A percentile compares a stretch with the other conserved stretches of the same genome.
These are phyloP conservation scores for Boletus patriciae DNA, from an alignment of 768 basidiomycete genomes.

Conservation along the genomic window DNA sequence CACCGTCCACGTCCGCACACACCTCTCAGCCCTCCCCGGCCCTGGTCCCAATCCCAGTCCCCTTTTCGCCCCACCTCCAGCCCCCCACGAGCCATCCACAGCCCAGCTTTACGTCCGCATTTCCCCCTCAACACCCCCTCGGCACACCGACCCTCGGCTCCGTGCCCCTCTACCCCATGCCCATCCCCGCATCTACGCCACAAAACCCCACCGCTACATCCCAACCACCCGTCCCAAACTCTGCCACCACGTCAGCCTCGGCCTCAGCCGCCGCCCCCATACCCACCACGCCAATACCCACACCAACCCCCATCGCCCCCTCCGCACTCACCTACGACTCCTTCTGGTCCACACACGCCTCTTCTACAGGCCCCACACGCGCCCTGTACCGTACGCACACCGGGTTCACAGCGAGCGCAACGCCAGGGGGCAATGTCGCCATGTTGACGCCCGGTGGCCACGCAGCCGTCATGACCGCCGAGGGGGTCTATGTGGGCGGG, in stretches of 20 bases:
- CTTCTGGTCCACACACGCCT: slow-evolving; percentile 59
- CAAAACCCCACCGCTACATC: neutral
- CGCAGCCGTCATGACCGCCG: slow-evolving; percentile 33
- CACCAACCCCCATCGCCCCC: slow-evolving; percentile 17
- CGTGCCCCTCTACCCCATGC: neutral
- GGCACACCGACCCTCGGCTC: neutral
- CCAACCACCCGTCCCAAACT: neutral
- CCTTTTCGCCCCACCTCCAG: neutral
- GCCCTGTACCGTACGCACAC: slow-evolving; percentile 32
- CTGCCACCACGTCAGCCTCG: neutral
- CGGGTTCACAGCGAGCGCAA: slow-evolving; percentile 29
- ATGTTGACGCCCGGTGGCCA: slow-evolving; percentile 35
- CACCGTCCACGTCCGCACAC: neutral
- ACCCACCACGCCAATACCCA: slow-evolving; percentile 4
- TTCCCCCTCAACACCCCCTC: neutral
- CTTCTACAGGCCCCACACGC: slow-evolving; percentile 26
- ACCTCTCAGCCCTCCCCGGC: neutral
- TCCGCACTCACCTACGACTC: slow-evolving; percentile 55
- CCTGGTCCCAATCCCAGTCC: neutral
- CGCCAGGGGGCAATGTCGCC: slow-evolving; percentile 28
- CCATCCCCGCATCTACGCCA: neutral
- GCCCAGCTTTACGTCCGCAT: neutral
- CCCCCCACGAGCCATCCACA: slow-evolving; percentile 14
- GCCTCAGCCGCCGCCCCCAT: neutral
- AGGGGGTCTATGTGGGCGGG: slow-evolving; percentile 34